These are phyloP conservation scores for Colletotrichum filicis DNA, from an alignment of 2,329 filamentous ascomycete genomes.

Conservation along the genomic window DNA sequence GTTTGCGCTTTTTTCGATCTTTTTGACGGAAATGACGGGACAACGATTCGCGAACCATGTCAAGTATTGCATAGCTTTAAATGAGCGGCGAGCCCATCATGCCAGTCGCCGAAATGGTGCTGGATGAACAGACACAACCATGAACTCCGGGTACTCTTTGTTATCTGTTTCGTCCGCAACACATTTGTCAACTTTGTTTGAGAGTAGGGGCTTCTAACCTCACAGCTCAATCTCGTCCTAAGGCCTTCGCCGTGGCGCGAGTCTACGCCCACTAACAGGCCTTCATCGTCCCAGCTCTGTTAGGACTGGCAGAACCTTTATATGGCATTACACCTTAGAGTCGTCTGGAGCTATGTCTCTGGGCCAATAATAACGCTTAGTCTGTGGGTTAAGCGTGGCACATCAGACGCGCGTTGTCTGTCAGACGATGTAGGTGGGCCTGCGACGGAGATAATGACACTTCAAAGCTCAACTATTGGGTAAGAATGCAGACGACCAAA, in stretches of 20 bases:
- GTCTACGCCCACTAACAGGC: background rate
- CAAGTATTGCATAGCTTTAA: background rate
- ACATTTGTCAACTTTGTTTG: background rate
- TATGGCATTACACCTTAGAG: background rate
- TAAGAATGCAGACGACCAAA: background rate
- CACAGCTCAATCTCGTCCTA: no score
- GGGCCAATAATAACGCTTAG: background rate
- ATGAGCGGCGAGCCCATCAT: background rate
- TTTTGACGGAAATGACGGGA: no score
- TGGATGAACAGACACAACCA: background rate
- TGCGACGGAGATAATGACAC: background rate
- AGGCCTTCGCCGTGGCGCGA: background rate
- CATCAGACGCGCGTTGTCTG: background rate
- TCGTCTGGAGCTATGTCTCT: background rate
- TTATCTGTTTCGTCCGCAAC: background rate
- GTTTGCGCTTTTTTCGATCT: no score
- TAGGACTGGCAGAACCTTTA: no score
- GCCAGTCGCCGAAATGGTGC: background rate
- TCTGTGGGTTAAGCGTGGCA: background rate
- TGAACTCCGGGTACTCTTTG: background rate
- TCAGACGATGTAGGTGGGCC: background rate
- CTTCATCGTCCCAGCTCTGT: background rate
- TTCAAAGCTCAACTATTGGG: background rate
- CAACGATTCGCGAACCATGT: no score
- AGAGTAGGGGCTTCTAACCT: background rate